Conservation (phyloP, 345 rosid genomes). For the Boechera retrofracta region DNA sequence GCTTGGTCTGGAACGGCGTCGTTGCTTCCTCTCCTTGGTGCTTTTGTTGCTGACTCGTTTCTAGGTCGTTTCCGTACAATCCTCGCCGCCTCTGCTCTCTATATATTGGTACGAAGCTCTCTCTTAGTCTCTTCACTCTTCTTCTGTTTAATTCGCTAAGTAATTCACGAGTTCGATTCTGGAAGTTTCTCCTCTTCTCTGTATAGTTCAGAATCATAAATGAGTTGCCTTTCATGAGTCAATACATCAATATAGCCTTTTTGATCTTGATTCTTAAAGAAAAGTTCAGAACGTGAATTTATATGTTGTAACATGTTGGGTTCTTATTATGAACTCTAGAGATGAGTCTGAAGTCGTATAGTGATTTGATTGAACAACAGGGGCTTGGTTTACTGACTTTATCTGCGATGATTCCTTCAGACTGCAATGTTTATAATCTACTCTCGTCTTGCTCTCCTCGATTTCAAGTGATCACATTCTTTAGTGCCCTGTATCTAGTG, state of each 20-base stretch:
- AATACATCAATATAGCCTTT: too few species aligned
- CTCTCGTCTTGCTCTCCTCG: conserved; percentile 44
- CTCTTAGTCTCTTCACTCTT: background rate
- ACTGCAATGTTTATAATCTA: conserved; percentile 47
- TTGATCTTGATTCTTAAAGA: background rate
- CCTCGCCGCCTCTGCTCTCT: conserved; percentile 52
- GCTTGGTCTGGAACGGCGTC: conserved; percentile 57
- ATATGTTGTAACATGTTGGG: background rate
- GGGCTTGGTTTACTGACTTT: conserved; percentile 66
- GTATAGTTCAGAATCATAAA: too few species aligned
- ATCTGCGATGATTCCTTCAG: conserved; percentile 65
- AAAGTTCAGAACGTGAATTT: background rate
- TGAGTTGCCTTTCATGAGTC: too few species aligned
- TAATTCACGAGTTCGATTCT: background rate
- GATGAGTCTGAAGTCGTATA: conserved; percentile 24
- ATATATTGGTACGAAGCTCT: conserved; percentile 46
- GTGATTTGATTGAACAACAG: conserved; percentile 47
- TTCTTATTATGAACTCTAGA: conserved; percentile 7
- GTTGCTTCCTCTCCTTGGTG: conserved; percentile 59
- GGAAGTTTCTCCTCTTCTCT: background rate
- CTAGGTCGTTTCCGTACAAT: conserved; percentile 63
- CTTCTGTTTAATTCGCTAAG: background rate
- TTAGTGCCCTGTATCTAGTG: conserved; percentile 61
- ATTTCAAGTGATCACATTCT: conserved; percentile 50
- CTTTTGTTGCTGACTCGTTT: conserved; percentile 56